Conservation (phyloP, 176 grass and related monocot species). For the Dendrocalamus sinicus region DNA sequence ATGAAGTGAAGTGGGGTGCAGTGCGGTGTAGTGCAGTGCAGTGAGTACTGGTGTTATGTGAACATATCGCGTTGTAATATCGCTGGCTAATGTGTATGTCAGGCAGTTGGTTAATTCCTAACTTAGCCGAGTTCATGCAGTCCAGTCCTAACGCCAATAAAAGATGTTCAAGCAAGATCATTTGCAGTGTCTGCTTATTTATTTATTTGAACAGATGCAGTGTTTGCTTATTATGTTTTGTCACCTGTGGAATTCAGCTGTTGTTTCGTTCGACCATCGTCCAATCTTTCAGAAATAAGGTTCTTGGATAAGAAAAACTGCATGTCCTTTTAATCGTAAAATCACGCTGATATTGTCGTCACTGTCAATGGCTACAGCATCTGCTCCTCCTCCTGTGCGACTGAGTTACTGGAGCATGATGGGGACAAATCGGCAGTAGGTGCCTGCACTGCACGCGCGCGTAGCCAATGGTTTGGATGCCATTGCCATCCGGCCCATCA, state of each 20-base stretch:
- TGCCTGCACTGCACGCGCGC: constrained; percentile 14
- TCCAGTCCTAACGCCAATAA: constrained; percentile 38
- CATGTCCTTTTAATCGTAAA: neutral
- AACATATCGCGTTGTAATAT: constrained; percentile 43
- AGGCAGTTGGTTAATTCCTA: constrained; percentile 33
- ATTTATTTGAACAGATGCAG: neutral
- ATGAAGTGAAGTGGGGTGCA: constrained; percentile 49
- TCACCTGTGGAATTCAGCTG: neutral
- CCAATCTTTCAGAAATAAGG: neutral
- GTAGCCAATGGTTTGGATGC: constrained; percentile 13
- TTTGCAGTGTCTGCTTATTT: neutral
- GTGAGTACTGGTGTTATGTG: constrained; percentile 25
- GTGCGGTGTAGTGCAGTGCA: constrained; percentile 48
- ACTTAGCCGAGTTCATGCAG: constrained; percentile 27
- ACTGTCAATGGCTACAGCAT: neutral
- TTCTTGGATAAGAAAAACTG: neutral
- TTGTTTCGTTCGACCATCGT: neutral
- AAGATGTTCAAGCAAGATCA: constrained; percentile 3
- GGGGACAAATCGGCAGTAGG: neutral
- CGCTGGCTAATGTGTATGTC: constrained; percentile 40
- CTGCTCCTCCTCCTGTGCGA: neutral
- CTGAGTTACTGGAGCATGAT: constrained; percentile 12
- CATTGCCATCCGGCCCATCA: neutral
- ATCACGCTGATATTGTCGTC: neutral
- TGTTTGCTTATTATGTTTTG: neutral